Conservation (phyloP, 2,329 filamentous ascomycete genomes). For the Hypoxylon sp. region DNA sequence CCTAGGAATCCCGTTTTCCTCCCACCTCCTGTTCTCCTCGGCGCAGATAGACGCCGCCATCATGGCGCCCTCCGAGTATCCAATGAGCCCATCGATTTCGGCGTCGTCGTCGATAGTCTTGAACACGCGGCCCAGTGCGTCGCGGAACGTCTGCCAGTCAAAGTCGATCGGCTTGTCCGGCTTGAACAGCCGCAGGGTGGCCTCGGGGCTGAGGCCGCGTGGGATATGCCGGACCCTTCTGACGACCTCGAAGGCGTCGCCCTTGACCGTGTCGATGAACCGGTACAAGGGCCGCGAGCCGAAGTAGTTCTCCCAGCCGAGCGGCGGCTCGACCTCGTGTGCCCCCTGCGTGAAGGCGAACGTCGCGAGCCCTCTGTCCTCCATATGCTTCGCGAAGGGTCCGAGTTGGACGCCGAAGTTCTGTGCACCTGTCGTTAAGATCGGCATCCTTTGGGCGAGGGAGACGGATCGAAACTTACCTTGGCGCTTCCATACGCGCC, state of each 20-base stretch:
- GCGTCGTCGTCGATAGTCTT: conserved; percentile 53
- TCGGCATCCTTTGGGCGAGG: too few species aligned
- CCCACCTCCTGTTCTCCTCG: conserved; percentile 53
- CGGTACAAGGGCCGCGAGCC: conserved; percentile 40
- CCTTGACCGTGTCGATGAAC: conserved; percentile 31
- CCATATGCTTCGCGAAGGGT: conserved; percentile 39
- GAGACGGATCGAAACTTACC: conserved; percentile 15
- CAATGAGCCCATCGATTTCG: conserved; percentile 60
- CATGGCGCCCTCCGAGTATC: conserved; percentile 63
- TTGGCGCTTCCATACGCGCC: conserved; percentile 42
- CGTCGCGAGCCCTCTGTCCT: conserved; percentile 33
- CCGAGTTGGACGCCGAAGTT: conserved; percentile 41
- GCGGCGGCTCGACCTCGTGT: conserved; percentile 39
- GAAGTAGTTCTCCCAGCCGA: conserved; percentile 42
- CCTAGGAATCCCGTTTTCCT: conserved; percentile 47
- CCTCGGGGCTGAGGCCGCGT: conserved; percentile 36
- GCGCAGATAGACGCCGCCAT: conserved; percentile 58
- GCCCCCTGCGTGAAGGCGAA: conserved; percentile 38
- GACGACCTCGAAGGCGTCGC: conserved; percentile 37
- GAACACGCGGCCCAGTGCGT: conserved; percentile 52
- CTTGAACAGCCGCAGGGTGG: conserved; percentile 36
- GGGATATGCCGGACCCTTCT: conserved; percentile 38
- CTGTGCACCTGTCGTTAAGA: conserved; percentile 17
- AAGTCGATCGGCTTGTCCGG: not conserved
- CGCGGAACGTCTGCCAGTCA: conserved; percentile 26